phyloP scores from a whole-genome alignment of 805 yeast genomes.

The Yarrowia keelungensis region DNA sequence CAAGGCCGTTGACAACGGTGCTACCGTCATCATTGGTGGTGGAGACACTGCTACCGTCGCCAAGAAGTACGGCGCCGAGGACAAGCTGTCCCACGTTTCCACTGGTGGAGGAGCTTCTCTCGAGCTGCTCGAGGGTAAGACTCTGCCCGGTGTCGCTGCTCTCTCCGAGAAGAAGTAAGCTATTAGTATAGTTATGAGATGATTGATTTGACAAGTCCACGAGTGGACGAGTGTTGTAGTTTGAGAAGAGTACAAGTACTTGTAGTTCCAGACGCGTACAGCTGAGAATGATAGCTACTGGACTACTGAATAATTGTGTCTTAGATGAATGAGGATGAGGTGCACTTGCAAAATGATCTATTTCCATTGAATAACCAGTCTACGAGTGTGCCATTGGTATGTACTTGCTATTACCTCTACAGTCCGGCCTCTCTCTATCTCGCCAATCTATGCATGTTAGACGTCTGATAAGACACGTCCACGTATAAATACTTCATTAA shows the following conservation, averaged over 20 bases:
- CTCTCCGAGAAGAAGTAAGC: conserved; percentile 69
- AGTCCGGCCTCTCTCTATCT: too few species aligned
- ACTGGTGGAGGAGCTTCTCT: conserved; percentile 99
- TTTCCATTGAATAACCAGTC: too few species aligned
- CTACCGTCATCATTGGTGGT: conserved; percentile 96
- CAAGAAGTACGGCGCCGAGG: conserved; percentile 96
- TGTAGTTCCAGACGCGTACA: too few species aligned
- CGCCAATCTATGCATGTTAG: background rate
- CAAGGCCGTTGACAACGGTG: conserved; percentile 83
- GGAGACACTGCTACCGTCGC: conserved; percentile 99
- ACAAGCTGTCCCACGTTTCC: conserved; percentile 96
- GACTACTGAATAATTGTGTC: too few species aligned
- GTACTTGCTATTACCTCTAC: too few species aligned
- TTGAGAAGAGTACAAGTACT: too few species aligned
- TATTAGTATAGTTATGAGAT: background rate
- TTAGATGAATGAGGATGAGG: too few species aligned
- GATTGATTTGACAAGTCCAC: too few species aligned
- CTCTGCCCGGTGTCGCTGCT: conserved; percentile 95
- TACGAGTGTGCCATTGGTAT: too few species aligned
- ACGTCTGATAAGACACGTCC: background rate
- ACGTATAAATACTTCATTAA: background rate
- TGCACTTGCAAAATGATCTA: too few species aligned
- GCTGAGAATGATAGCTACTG: too few species aligned
- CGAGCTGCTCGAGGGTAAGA: conserved; percentile 98
- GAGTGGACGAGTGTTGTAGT: too few species aligned